phyloP scores from a whole-genome alignment of 164 flowering plant species.

The Brasenia schreberi region DNA sequence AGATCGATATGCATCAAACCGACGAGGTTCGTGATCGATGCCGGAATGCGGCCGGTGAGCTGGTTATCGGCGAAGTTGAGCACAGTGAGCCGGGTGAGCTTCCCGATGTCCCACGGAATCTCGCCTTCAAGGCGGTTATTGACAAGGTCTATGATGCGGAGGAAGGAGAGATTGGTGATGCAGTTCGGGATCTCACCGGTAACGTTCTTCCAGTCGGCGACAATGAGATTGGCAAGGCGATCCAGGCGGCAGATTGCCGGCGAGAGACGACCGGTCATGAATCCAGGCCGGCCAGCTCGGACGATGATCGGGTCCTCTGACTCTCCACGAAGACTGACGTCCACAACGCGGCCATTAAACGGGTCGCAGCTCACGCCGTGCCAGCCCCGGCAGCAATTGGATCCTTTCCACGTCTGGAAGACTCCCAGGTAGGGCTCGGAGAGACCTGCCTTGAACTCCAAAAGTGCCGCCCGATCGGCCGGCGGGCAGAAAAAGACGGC shows the following conservation, averaged over 20 bases:
- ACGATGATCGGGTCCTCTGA: slow-evolving; percentile 72
- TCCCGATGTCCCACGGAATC: slow-evolving; percentile 53
- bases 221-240: slow-evolving; percentile 45
- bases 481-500: slow-evolving; percentile 38
- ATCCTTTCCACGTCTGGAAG: slow-evolving; percentile 73
- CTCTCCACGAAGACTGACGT: slow-evolving; percentile 74
- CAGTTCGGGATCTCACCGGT: slow-evolving; percentile 66
- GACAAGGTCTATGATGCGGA: slow-evolving; percentile 59
- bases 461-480: slow-evolving; percentile 59
- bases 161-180: slow-evolving; percentile 35
- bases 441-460: slow-evolving; percentile 44
- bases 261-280: slow-evolving; percentile 76
- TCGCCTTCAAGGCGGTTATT: slow-evolving; percentile 59
- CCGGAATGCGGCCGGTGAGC: slow-evolving; percentile 57
- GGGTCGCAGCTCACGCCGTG: slow-evolving; percentile 81
- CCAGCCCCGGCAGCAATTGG: slow-evolving; percentile 75
- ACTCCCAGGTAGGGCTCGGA: slow-evolving; percentile 60
- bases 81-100: slow-evolving; percentile 41
- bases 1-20: slow-evolving; percentile 69
- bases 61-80: slow-evolving; percentile 74
- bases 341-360: slow-evolving; percentile 44
- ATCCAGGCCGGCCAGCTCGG: slow-evolving; percentile 46
- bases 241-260: slow-evolving; percentile 51
- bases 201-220: slow-evolving; percentile 56
- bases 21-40: slow-evolving; percentile 29